These are phyloP conservation scores for Anastatica hierochuntica DNA, from an alignment of 345 rosid species.

Conservation along the genomic window DNA sequence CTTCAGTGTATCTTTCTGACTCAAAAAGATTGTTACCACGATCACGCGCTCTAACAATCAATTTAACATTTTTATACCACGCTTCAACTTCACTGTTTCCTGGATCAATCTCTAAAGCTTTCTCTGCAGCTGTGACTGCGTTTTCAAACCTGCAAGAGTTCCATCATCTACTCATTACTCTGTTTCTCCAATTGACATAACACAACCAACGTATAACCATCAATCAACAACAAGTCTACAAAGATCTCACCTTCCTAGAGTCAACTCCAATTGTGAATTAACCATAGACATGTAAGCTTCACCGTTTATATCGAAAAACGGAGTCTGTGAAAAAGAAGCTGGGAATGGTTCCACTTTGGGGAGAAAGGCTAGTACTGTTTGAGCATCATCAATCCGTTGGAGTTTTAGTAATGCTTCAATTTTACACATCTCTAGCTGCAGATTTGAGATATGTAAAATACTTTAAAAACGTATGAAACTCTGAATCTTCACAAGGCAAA, in stretches of 20 bases:
- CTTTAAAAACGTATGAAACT: too few relatives aligned
- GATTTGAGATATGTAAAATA: background rate
- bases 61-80: conserved; percentile 50
- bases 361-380: conserved; percentile 31
- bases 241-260: conserved; percentile 75
- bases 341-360: conserved; percentile 41
- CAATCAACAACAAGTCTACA: too few relatives aligned
- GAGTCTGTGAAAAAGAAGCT: conserved; percentile 34
- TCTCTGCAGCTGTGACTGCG: conserved; percentile 77
- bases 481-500: background rate
- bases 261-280: conserved; percentile 80
- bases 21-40: conserved; percentile 91
- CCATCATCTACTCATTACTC: conserved; percentile 31
- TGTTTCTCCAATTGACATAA: conserved; percentile 6
- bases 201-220: background rate
- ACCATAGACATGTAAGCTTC: conserved; percentile 70
- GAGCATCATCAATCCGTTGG: conserved; percentile 70
- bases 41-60: conserved; percentile 58
- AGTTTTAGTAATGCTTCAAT: conserved; percentile 90
- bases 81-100: conserved; percentile 55
- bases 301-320: conserved; percentile 65
- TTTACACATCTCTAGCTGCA: conserved; percentile 94
- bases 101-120: conserved; percentile 63
- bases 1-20: conserved; percentile 95
- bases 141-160: conserved; percentile 88